These are phyloP conservation scores for Calonectria ilicicola DNA, from an alignment of 2,329 filamentous ascomycete species.

Conservation along the genomic window DNA sequence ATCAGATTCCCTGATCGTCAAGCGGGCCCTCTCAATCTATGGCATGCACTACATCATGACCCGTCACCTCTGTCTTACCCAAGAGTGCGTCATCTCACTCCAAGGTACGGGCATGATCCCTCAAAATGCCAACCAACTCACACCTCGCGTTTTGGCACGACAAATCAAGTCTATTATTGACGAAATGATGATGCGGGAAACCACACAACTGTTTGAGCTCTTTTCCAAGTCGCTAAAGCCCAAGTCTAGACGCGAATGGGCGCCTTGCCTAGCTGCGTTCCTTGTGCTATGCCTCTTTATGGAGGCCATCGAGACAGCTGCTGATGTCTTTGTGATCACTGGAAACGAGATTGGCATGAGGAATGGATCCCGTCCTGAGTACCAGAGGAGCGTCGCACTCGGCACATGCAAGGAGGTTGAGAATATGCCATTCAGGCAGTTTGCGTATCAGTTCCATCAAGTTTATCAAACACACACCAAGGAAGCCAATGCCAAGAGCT, in stretches of 20 bases:
- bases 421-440: slow-evolving; percentile 70
- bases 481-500: slow-evolving; percentile 61
- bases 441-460: slow-evolving; percentile 70
- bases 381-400: slow-evolving; percentile 58
- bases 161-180: slow-evolving; percentile 70
- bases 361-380: slow-evolving; percentile 50
- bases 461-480: slow-evolving; percentile 68
- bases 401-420: slow-evolving; percentile 63
- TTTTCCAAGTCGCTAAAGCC: slow-evolving; percentile 67
- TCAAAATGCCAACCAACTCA: slow-evolving; percentile 58
- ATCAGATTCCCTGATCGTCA: slow-evolving; percentile 62
- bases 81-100: slow-evolving; percentile 55
- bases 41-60: slow-evolving; percentile 69
- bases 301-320: slow-evolving; percentile 66
- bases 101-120: slow-evolving; percentile 56
- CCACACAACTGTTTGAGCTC: slow-evolving; percentile 63
- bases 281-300: slow-evolving; percentile 69
- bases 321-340: slow-evolving; percentile 63
- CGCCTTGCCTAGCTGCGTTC: slow-evolving; percentile 68
- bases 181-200: slow-evolving; percentile 65
- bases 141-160: slow-evolving; percentile 65
- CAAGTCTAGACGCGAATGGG: slow-evolving; percentile 66
- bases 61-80: slow-evolving; percentile 65
- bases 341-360: slow-evolving; percentile 63
- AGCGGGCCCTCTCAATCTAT: slow-evolving; percentile 65